These are phyloP conservation scores for Chamaecrista fasciculata DNA, from an alignment of 306 rosid genomes.

Conservation along the genomic window DNA sequence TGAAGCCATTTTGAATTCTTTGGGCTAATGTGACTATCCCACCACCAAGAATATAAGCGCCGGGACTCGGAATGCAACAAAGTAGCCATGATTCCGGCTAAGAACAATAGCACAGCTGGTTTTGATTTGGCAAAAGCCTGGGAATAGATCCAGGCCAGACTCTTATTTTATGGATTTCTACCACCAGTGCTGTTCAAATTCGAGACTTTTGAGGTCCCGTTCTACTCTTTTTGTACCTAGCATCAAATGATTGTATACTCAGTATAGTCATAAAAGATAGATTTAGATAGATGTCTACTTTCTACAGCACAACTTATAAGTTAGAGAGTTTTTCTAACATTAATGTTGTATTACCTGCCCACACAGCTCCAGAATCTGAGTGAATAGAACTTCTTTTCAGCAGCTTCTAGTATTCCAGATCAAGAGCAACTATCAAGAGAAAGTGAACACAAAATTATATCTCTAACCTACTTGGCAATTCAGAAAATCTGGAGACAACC, in stretches of 20 bases:
- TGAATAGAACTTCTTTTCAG: slow-evolving; percentile 20
- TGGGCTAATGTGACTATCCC: slow-evolving; percentile 99
- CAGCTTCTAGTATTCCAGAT: slow-evolving; percentile 31
- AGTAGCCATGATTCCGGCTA: slow-evolving; percentile 80
- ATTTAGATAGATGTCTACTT: slow-evolving; percentile 1
- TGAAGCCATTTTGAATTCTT: slow-evolving; percentile 99
- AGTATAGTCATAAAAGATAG: neutral
- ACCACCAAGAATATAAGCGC: slow-evolving; percentile 99
- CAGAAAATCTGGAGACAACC: slow-evolving; percentile 10
- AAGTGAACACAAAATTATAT: neutral
- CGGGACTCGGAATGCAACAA: slow-evolving; percentile 77
- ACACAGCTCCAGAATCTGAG: slow-evolving; percentile 27
- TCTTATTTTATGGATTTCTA: slow-evolving; percentile 31
- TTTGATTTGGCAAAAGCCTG: slow-evolving; percentile 53
- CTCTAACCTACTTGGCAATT: slow-evolving; percentile 6
- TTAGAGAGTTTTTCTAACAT: neutral
- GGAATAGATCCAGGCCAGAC: slow-evolving; percentile 69
- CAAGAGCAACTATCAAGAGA: slow-evolving; percentile 26
- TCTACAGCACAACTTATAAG: slow-evolving; percentile 9
- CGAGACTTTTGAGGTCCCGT: slow-evolving; percentile 20
- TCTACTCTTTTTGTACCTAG: slow-evolving; percentile 40
- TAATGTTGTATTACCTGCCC: slow-evolving; percentile 34
- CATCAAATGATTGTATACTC: slow-evolving; percentile 1
- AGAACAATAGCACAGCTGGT: slow-evolving; percentile 53
- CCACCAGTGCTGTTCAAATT: slow-evolving; percentile 26